These are phyloP conservation scores for Fraxinus angustifolia DNA, from an alignment of 305 asterid species.

Conservation along the genomic window DNA sequence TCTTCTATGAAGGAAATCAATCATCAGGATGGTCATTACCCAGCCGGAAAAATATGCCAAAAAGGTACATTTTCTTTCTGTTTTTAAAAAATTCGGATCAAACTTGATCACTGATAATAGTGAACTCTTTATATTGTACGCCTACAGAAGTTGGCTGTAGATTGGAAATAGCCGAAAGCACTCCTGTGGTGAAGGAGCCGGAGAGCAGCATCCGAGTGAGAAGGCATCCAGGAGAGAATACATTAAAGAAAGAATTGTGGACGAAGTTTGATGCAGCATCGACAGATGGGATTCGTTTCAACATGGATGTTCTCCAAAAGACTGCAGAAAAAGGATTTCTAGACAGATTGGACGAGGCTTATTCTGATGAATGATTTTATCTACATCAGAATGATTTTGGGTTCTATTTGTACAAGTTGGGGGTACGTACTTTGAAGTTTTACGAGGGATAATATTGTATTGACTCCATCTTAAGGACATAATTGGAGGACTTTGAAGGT, in stretches of 20 bases:
- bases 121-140: neutral
- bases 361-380: constrained; percentile 30
- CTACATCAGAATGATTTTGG: constrained; percentile 5
- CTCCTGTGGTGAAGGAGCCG: constrained; percentile 60
- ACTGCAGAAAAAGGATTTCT: constrained; percentile 55
- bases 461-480: neutral
- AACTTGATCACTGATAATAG: neutral
- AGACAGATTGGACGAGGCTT: constrained; percentile 71
- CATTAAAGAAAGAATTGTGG: constrained; percentile 90
- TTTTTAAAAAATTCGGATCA: neutral
- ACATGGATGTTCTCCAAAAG: constrained; percentile 25
- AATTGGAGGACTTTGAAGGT: neutral
- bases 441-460: neutral
- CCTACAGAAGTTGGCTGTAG: constrained; percentile 33
- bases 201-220: constrained; percentile 46
- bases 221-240: constrained; percentile 86
- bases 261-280: constrained; percentile 80
- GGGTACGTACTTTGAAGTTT: constrained; percentile 9
- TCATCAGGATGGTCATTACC: constrained; percentile 22
- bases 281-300: constrained; percentile 32
- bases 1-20: constrained; percentile 12
- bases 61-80: constrained; percentile 27
- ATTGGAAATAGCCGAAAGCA: constrained; percentile 41
- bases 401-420: constrained; percentile 2
- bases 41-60: constrained; percentile 21